These are phyloP conservation scores for Cryptococcus sp. DNA, from an alignment of 1,284 basidiomycete species.

Conservation along the genomic window DNA sequence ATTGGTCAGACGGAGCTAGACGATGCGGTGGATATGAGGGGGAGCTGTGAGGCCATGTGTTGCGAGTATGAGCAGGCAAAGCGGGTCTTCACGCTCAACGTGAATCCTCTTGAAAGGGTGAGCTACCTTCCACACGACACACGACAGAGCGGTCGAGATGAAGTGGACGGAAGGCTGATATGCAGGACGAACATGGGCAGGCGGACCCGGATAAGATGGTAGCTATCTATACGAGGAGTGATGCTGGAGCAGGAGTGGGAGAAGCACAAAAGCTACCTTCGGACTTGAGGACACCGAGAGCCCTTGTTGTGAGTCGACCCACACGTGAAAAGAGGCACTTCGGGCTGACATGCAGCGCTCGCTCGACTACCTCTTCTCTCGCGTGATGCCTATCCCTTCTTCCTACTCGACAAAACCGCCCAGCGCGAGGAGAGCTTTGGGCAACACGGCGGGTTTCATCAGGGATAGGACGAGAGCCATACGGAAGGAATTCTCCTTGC, in stretches of 20 bases:
- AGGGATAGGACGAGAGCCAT: slow-evolving; percentile 88
- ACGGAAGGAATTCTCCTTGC: slow-evolving; percentile 91
- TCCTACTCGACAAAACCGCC: slow-evolving; percentile 27
- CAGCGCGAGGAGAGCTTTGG: slow-evolving; percentile 54
- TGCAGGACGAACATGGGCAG: slow-evolving; percentile 36
- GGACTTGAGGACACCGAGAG: slow-evolving; percentile 78
- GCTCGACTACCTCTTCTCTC: slow-evolving; percentile 84
- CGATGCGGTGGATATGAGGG: slow-evolving; percentile 82
- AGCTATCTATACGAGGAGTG: slow-evolving; percentile 88
- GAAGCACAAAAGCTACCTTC: slow-evolving; percentile 66
- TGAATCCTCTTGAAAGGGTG: slow-evolving; percentile 82
- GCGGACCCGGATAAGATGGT: slow-evolving; percentile 84
- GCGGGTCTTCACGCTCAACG: slow-evolving; percentile 81
- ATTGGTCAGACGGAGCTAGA: slow-evolving; percentile 76
- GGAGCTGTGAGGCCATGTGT: slow-evolving; percentile 91
- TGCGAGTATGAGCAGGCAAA: slow-evolving; percentile 87
- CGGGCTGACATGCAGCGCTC: slow-evolving; percentile 56
- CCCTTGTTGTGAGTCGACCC: slow-evolving; percentile 61
- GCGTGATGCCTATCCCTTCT: slow-evolving; percentile 58
- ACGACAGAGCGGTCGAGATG: too few relatives aligned
- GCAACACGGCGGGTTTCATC: slow-evolving; percentile 58
- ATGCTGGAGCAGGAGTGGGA: slow-evolving; percentile 56
- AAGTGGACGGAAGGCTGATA: not conserved
- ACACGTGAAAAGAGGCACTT: too few relatives aligned
- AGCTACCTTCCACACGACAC: too few relatives aligned